Evolutionary conservation across 2,329 filamentous ascomycete genomes (phyloP).

Genomic region (Fusarium zealandicum): DNA sequence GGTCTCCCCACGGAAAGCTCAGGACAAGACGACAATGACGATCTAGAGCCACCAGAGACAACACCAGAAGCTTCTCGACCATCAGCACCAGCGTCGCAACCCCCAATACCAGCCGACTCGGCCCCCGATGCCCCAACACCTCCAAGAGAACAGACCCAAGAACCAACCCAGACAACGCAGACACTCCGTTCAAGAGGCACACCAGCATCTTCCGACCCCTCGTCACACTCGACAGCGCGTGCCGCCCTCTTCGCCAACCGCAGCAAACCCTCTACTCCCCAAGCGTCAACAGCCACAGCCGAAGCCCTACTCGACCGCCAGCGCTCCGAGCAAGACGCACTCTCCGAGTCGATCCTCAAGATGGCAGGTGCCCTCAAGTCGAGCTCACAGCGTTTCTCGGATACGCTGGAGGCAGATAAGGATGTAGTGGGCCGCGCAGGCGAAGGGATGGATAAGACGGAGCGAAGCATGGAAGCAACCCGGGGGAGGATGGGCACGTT

Average conservation of each 20-base stretch:
- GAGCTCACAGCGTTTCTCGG: slow-evolving; percentile 74
- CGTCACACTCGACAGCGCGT: slow-evolving; percentile 49
- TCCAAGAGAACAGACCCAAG: slow-evolving; percentile 11
- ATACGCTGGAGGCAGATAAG: slow-evolving; percentile 74
- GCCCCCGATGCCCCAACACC: slow-evolving; percentile 17
- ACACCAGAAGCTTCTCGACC: slow-evolving; percentile 18
- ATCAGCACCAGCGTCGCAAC: slow-evolving; percentile 11
- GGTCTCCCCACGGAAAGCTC: slow-evolving; percentile 33
- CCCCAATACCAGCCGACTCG: slow-evolving; percentile 13
- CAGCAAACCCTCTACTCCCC: slow-evolving; percentile 46
- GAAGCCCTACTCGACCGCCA: slow-evolving; percentile 80
- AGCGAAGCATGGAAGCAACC: slow-evolving; percentile 77
- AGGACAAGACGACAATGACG: slow-evolving; percentile 38
- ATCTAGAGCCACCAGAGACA: slow-evolving; percentile 59
- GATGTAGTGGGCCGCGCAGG: slow-evolving; percentile 74
- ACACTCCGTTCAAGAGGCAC: slow-evolving; percentile 46
- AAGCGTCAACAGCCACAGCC: slow-evolving; percentile 59
- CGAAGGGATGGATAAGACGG: slow-evolving; percentile 79
- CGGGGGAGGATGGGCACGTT: slow-evolving; percentile 79
- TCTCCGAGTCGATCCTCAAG: slow-evolving; percentile 81
- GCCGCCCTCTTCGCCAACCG: slow-evolving; percentile 55
- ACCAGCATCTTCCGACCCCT: slow-evolving; percentile 29
- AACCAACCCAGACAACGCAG: slow-evolving; percentile 47
- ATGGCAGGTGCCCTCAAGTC: slow-evolving; percentile 82
- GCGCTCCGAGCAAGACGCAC: slow-evolving; percentile 80